Evolutionary conservation across 345 rosid genomes (phyloP).

Genomic region (Schrenkiella parvula): DNA sequence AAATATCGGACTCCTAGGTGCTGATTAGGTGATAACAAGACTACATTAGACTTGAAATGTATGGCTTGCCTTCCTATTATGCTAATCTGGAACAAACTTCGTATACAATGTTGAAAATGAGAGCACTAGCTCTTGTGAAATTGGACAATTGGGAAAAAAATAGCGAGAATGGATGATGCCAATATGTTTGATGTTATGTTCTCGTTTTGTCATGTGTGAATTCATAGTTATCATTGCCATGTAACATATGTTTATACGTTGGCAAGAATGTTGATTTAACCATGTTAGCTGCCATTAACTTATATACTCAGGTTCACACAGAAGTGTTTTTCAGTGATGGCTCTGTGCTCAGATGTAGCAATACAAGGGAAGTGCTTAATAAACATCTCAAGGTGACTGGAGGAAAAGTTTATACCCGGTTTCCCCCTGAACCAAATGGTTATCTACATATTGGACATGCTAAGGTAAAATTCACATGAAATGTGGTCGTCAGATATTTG

Average conservation of each 20-base stretch:
- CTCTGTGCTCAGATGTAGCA: conserved; percentile 77
- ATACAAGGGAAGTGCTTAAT: conserved; percentile 68
- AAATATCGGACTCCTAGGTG: neutral
- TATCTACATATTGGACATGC: conserved; percentile 99
- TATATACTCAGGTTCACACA: conserved; percentile 65
- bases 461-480: conserved; percentile 48
- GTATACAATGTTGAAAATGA: neutral
- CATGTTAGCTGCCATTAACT: neutral
- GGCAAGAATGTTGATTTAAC: neutral
- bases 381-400: conserved; percentile 77
- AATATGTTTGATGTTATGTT: conserved; percentile 4
- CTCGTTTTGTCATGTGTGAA: neutral
- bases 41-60: neutral
- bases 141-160: neutral
- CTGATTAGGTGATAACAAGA: neutral
- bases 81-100: neutral
- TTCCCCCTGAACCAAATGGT: conserved; percentile 99
- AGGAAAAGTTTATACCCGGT: conserved; percentile 75
- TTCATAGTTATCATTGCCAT: neutral
- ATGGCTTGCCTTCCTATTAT: neutral
- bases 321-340: conserved; percentile 75
- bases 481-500: neutral
- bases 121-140: neutral
- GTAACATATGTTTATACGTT: neutral
- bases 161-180: neutral